Conservation (phyloP, 345 rosid species). For the Populus simonii region DNA sequence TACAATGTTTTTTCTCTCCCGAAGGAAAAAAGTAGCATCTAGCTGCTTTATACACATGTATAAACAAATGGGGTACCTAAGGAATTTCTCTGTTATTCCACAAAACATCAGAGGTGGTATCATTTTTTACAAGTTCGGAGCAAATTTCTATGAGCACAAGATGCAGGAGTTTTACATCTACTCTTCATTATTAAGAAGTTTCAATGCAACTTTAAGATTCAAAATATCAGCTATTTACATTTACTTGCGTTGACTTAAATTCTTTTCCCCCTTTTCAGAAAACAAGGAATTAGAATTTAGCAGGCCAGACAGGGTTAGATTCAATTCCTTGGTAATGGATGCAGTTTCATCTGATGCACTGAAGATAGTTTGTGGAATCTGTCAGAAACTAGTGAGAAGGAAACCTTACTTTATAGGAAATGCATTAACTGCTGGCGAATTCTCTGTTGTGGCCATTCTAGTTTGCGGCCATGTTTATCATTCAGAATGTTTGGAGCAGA, state of each 20-base stretch:
- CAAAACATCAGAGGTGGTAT: background rate
- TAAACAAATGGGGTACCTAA: background rate
- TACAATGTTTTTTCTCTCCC: background rate
- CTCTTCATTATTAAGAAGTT: background rate
- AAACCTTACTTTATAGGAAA: conserved; percentile 42
- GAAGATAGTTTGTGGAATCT: conserved; percentile 51
- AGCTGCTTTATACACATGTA: background rate
- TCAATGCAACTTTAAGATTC: background rate
- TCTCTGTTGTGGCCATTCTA: conserved; percentile 52
- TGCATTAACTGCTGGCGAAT: conserved; percentile 34
- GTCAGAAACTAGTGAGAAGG: conserved; percentile 49
- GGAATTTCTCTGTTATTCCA: background rate
- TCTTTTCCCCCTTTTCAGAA: conserved; percentile 27
- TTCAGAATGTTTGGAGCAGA: conserved; percentile 59
- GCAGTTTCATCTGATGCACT: conserved; percentile 27
- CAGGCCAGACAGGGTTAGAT: conserved; percentile 46
- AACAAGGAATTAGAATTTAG: conserved; percentile 34
- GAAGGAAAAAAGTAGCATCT: background rate
- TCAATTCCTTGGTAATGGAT: conserved; percentile 35
- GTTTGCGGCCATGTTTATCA: conserved; percentile 67
- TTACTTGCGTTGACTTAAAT: background rate
- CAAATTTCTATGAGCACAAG: background rate
- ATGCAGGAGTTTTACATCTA: background rate
- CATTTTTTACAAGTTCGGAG: background rate
- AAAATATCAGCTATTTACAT: background rate